These are phyloP conservation scores for Nemania bipapillata DNA, from an alignment of 2,329 filamentous ascomycete genomes.

Conservation along the genomic window DNA sequence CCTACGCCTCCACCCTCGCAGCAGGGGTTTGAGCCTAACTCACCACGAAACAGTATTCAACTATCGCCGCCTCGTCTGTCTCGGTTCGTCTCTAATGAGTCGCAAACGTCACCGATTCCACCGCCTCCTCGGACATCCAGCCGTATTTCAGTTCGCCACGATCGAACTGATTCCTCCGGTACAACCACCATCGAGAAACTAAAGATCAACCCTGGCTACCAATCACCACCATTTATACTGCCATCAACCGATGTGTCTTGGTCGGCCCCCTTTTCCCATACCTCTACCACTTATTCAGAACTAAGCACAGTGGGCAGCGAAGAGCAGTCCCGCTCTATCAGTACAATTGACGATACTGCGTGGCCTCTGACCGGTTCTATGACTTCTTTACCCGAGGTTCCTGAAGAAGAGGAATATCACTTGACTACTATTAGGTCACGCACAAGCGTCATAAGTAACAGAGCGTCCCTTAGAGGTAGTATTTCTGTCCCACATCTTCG, in stretches of 20 bases:
- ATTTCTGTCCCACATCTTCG: conserved; percentile 67
- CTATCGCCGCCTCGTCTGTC: conserved; percentile 62
- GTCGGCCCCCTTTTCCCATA: conserved; percentile 23
- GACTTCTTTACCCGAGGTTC: conserved; percentile 66
- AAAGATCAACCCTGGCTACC: conserved; percentile 59
- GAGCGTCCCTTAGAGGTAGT: conserved; percentile 65
- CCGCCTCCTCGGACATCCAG: conserved; percentile 66
- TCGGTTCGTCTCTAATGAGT: conserved; percentile 57
- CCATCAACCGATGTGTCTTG: conserved; percentile 32
- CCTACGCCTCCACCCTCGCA: conserved; percentile 50
- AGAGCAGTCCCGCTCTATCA: conserved; percentile 54
- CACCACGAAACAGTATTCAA: conserved; percentile 63
- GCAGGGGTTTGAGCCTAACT: conserved; percentile 57
- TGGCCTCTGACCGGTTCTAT: conserved; percentile 59
- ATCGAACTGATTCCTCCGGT: conserved; percentile 55
- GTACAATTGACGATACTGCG: conserved; percentile 57
- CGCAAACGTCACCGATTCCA: conserved; percentile 56
- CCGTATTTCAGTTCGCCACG: conserved; percentile 60
- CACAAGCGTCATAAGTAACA: conserved; percentile 60
- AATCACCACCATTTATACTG: conserved; percentile 56
- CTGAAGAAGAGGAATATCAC: conserved; percentile 69
- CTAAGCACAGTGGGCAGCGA: conserved; percentile 21
- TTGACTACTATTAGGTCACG: conserved; percentile 54
- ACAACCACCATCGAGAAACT: conserved; percentile 56
- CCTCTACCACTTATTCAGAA: conserved; percentile 28